Evolutionary conservation across 176 grass and related monocot genomes (phyloP), one percentile per base, ranked within the genome.

Genomic region (Raddia guianensis): DNA sequence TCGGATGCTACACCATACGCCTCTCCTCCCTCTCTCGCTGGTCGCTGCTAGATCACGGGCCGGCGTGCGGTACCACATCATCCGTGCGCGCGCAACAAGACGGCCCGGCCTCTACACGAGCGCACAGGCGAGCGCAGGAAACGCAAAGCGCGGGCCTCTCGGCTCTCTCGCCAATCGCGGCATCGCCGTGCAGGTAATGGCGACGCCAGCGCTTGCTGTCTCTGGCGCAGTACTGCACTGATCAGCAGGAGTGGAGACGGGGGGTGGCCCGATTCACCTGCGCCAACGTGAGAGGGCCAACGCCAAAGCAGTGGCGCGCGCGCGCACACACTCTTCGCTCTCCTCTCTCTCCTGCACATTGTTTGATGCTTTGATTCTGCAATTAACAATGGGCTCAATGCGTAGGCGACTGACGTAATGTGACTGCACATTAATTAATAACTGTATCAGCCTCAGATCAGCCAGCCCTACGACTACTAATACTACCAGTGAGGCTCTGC

Each of bases 281-380:
- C 59, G 8, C 15, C 66, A 34, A 70, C 61, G 49, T 2, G 64
- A 68, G 66, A 61, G 44, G 61, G 61, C 53, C 80, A 68, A 78
- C 66, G 80, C 68, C 74, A 58, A 65, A 62, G 56, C 40, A 64
- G 8, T 18, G 53, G 27, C 27, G 27, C 27, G 27, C 27, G 27
- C 27, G 55, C 73, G 56, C 42, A 0, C 77, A 27, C 40, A 11
- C 74, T 14, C 49, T 37, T 1, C 18, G 0, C 8, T 61, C 57
- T 11, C 4, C 37, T 47, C 63, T 48, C 40, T 68, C 72, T 14
- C 73, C 12, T 4, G 27, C 74, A 80, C 81, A 84, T 84, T 88
- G 81, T 80, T 80, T 80, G 87, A 85, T 85, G 64, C 87, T 54
- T 52, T 82, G 86, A 88, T 83, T 46, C 68, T 7, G 77, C 18